Conservation (phyloP, 257 asterid genomes). For the Fraxinus quadrangulata region DNA sequence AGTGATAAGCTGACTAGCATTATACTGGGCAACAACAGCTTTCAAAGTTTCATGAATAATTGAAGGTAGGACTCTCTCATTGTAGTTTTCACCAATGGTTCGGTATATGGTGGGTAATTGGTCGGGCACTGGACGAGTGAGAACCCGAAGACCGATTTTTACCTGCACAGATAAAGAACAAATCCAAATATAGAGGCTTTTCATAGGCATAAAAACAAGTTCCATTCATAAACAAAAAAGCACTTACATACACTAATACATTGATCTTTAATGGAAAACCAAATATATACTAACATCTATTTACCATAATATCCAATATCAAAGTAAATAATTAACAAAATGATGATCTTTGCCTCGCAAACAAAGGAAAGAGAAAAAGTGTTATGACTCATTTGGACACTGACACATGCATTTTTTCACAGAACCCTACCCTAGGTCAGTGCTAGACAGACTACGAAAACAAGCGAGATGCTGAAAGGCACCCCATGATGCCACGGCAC, state of each 20-base stretch:
- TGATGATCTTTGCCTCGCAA: background rate
- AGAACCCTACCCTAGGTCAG: background rate
- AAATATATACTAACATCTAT: background rate
- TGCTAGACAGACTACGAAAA: background rate
- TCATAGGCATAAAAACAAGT: background rate
- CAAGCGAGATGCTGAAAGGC: background rate
- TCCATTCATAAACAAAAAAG: background rate
- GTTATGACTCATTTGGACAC: background rate
- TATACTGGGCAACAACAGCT: conserved; percentile 90
- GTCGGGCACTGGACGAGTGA: conserved; percentile 84
- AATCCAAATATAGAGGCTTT: background rate
- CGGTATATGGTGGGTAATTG: conserved; percentile 82
- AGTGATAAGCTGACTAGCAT: conserved; percentile 94
- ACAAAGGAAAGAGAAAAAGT: background rate
- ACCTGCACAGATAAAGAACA: conserved; percentile 50
- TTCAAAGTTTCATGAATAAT: conserved; percentile 88
- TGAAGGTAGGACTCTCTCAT: conserved; percentile 86
- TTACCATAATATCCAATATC: background rate
- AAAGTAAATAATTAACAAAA: background rate
- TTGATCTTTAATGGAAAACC: background rate
- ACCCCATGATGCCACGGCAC: background rate
- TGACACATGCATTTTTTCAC: background rate
- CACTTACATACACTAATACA: background rate
- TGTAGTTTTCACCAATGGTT: conserved; percentile 84
- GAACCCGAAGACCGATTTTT: conserved; percentile 89